phyloP scores from a whole-genome alignment of 2,329 filamentous ascomycete genomes.

The Claviceps sp. region DNA sequence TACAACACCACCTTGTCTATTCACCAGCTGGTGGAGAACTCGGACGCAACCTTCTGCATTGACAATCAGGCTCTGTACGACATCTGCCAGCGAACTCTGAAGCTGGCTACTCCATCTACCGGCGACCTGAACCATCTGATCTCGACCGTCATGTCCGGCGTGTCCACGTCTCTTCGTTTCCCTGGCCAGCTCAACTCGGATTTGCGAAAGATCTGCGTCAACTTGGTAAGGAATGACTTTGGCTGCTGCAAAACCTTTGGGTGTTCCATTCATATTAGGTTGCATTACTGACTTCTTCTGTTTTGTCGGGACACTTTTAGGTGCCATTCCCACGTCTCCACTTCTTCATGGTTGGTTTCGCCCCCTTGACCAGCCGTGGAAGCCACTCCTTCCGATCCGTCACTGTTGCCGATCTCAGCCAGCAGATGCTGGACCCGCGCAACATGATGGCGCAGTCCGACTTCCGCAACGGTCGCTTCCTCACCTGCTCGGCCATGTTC shows the following conservation, averaged over 20 bases:
- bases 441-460: conserved; percentile 99
- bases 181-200: conserved; percentile 99
- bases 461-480: conserved; percentile 98
- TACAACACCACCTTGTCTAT: conserved; percentile 99
- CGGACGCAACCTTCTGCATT: conserved; percentile 99
- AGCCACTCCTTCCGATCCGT: conserved; percentile 94
- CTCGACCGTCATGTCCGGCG: conserved; percentile 97
- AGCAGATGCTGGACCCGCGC: conserved; percentile 99
- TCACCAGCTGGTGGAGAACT: conserved; percentile 99
- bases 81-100: conserved; percentile 99
- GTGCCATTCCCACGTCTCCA: conserved; percentile 99
- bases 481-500: conserved; percentile 99
- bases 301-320: conserved; percentile 12
- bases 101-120: conserved; percentile 96
- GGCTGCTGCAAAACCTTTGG: not conserved
- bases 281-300: not conserved
- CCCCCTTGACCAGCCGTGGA: conserved; percentile 76
- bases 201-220: conserved; percentile 96
- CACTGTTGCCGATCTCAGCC: conserved; percentile 92
- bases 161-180: conserved; percentile 97
- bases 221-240: conserved; percentile 44
- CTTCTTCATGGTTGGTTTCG: conserved; percentile 99
- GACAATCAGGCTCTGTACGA: conserved; percentile 99
- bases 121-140: conserved; percentile 99
- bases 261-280: too few species aligned